These are phyloP conservation scores for Plasmodium ovale DNA, from an alignment of 169 alveolate genomes.

Conservation along the genomic window DNA sequence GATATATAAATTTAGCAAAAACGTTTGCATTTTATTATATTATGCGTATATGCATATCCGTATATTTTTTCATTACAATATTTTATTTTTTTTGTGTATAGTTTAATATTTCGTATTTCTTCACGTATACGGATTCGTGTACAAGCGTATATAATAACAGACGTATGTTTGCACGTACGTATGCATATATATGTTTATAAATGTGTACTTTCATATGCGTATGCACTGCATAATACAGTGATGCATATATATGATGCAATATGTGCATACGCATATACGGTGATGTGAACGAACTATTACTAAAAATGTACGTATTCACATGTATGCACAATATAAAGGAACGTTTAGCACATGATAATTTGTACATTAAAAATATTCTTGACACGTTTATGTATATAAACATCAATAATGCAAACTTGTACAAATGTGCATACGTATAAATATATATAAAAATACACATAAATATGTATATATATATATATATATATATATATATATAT, in stretches of 20 bases:
- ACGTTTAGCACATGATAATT: not conserved
- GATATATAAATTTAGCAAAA: too few species aligned
- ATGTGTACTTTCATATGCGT: too few species aligned
- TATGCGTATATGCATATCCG: slow-evolving; percentile 11
- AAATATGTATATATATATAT: not conserved
- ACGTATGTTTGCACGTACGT: too few species aligned
- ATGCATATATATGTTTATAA: too few species aligned
- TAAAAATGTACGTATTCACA: too few species aligned
- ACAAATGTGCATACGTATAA: not conserved
- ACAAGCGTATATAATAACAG: not conserved
- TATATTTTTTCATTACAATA: not conserved
- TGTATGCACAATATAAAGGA: too few species aligned
- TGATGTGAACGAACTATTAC: too few species aligned
- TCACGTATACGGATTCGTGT: not conserved
- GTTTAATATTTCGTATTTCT: not conserved
- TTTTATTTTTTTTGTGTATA: slow-evolving; percentile 14
- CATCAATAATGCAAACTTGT: too few species aligned
- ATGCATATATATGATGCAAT: too few species aligned
- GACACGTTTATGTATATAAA: too few species aligned
- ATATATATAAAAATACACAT: not conserved
- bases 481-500: slow-evolving; percentile 3
- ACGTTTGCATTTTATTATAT: not conserved
- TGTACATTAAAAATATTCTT: not conserved
- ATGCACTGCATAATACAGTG: too few species aligned
- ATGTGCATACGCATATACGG: too few species aligned